These are phyloP conservation scores for Strobilomyces dryophilus DNA, from an alignment of 768 basidiomycete species.

Conservation along the genomic window DNA sequence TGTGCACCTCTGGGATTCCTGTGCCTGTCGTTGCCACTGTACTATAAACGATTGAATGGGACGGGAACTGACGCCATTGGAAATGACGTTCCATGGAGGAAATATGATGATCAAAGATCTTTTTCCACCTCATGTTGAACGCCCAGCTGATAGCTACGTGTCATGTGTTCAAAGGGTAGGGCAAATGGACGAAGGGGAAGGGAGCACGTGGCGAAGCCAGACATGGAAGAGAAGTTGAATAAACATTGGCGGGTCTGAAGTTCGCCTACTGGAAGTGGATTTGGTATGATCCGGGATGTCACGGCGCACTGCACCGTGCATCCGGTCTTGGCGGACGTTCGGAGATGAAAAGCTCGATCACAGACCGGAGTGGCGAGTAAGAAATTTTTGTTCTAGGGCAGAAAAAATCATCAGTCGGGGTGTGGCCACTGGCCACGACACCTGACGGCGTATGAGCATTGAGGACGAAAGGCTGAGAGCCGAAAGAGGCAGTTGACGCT, in stretches of 20 bases:
- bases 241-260: slow-evolving; percentile 14
- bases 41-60: slow-evolving; percentile 26
- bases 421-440: slow-evolving; percentile 6
- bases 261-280: slow-evolving; percentile 3
- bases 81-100: slow-evolving; percentile 19
- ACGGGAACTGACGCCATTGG: slow-evolving; percentile 24
- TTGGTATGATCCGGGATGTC: slow-evolving; percentile 31
- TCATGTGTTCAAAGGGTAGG: slow-evolving; percentile 24
- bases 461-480: background rate
- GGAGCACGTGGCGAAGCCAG: slow-evolving; percentile 18
- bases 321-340: slow-evolving; percentile 30
- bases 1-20: slow-evolving; percentile 13
- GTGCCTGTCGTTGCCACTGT: slow-evolving; percentile 23
- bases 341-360: slow-evolving; percentile 30
- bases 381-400: slow-evolving; percentile 21
- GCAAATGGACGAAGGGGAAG: slow-evolving; percentile 23
- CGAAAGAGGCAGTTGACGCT: slow-evolving; percentile 16
- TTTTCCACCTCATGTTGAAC: slow-evolving; percentile 29
- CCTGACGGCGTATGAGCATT: background rate
- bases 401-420: background rate
- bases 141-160: slow-evolving; percentile 29
- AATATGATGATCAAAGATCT: slow-evolving; percentile 23
- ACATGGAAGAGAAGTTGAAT: slow-evolving; percentile 23
- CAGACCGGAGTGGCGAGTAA: background rate
- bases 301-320: slow-evolving; percentile 20